phyloP scores from a whole-genome alignment of 2,329 filamentous ascomycete genomes.

The Pestalotiopsis sp. region DNA sequence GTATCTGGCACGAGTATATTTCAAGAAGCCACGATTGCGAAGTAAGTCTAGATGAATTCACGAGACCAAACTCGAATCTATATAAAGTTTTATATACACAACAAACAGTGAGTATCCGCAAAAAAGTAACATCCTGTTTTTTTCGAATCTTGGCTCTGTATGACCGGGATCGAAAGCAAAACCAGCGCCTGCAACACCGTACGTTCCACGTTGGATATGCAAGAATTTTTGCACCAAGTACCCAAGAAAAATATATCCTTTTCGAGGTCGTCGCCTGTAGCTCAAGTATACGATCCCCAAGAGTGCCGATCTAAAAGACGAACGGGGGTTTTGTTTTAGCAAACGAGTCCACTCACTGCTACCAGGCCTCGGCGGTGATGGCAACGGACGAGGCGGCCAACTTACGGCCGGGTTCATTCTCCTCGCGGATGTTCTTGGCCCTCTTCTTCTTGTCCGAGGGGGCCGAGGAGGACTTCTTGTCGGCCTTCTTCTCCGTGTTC shows the following conservation, averaged over 20 bases:
- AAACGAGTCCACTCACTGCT: not conserved
- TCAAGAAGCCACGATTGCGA: not conserved
- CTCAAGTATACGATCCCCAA: not conserved
- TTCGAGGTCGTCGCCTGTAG: not conserved
- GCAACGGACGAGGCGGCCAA: not conserved
- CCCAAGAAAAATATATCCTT: no score
- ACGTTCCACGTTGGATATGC: not conserved
- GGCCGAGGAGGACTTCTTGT: not conserved
- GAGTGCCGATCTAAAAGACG: not conserved
- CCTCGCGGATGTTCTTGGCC: not conserved
- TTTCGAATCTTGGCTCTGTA: not conserved
- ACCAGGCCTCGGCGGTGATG: not conserved
- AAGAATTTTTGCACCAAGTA: no score
- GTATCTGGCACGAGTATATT: not conserved
- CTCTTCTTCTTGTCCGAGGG: not conserved
- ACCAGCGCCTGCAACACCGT: not conserved
- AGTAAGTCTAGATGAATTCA: not conserved
- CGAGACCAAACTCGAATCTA: not conserved
- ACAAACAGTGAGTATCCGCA: conserved; percentile 1
- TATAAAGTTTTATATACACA: not conserved
- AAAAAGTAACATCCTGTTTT: not conserved
- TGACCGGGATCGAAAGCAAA: not conserved
- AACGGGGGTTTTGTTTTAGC: not conserved
- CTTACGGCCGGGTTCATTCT: conserved; percentile 1
- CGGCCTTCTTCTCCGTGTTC: conserved; percentile 6